A percentile compares a stretch with the other conserved stretches of the same genome.
Conservation (phyloP, 176 grass and related monocot species). For the Aechmea fasciata region DNA sequence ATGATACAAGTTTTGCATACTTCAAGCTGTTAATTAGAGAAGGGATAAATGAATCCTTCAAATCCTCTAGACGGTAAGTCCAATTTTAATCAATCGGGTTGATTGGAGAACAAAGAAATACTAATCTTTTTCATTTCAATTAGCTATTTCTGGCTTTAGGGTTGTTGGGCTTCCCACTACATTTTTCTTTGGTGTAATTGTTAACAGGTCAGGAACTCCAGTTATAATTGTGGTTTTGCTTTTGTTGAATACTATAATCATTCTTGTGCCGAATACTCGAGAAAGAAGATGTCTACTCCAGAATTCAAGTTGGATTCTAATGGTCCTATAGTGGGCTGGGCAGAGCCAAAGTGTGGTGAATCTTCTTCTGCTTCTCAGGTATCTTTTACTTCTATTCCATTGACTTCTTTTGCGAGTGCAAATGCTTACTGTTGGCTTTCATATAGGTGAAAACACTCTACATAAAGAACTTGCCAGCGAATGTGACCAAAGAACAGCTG, state of each 20-base stretch:
- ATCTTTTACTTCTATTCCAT: neutral
- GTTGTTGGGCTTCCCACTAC: neutral
- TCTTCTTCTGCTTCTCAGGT: conserved; percentile 50
- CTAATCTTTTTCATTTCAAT: too few relatives aligned
- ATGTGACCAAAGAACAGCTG: conserved; percentile 57
- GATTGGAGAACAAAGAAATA: too few relatives aligned
- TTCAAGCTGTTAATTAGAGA: too few relatives aligned
- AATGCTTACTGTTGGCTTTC: neutral
- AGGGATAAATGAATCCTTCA: too few relatives aligned
- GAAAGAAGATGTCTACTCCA: conserved; percentile 62
- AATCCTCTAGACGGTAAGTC: too few relatives aligned
- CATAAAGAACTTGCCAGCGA: conserved; percentile 83
- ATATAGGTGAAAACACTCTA: conserved; percentile 66
- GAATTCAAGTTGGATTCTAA: conserved; percentile 77
- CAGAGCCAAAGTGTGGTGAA: conserved; percentile 55
- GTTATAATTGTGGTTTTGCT: conserved; percentile 57
- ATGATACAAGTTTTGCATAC: too few relatives aligned
- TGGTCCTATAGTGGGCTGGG: conserved; percentile 68
- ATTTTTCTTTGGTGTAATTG: conserved; percentile 4
- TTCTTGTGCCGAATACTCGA: conserved; percentile 76
- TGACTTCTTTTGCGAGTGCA: too few relatives aligned
- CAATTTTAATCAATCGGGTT: too few relatives aligned
- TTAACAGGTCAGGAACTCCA: conserved; percentile 29
- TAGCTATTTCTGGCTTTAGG: too few relatives aligned
- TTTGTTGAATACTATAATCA: conserved; percentile 92